A percentile compares a stretch with the other conserved stretches of the same genome.
Evolutionary conservation across 2,329 filamentous ascomycete genomes (phyloP).

Genomic region (Sporothrix globosa): DNA sequence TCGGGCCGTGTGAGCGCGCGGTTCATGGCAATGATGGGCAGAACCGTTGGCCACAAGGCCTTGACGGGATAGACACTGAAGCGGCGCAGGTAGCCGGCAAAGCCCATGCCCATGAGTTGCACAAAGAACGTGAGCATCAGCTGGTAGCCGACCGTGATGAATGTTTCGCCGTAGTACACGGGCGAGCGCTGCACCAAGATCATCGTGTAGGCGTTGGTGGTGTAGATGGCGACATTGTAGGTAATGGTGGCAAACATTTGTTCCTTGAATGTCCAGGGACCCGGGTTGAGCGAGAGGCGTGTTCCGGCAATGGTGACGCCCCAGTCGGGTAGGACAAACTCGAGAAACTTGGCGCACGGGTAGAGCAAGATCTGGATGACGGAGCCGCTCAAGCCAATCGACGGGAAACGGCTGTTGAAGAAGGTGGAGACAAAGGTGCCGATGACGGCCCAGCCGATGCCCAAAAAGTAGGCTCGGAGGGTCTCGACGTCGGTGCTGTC

Average conservation of each 20-base stretch:
- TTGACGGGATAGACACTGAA: slow-evolving; percentile 48
- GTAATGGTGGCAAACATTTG: slow-evolving; percentile 50
- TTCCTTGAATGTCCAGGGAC: slow-evolving; percentile 50
- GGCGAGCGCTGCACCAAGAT: slow-evolving; percentile 44
- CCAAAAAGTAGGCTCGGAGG: slow-evolving; percentile 49
- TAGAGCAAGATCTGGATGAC: slow-evolving; percentile 53
- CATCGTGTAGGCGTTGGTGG: slow-evolving; percentile 45
- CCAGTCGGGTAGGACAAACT: slow-evolving; percentile 50
- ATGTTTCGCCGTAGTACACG: slow-evolving; percentile 50
- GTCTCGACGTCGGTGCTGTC: slow-evolving; percentile 47
- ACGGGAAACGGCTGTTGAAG: slow-evolving; percentile 48
- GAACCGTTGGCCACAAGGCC: slow-evolving; percentile 49
- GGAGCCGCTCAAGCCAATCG: slow-evolving; percentile 43
- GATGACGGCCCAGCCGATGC: slow-evolving; percentile 47
- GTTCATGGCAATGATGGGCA: slow-evolving; percentile 47
- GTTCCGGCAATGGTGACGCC: slow-evolving; percentile 49
- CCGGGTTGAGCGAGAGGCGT: slow-evolving; percentile 48
- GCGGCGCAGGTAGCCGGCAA: slow-evolving; percentile 47
- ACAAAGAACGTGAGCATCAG: slow-evolving; percentile 48
- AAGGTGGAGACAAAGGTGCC: slow-evolving; percentile 49
- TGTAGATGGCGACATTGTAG: slow-evolving; percentile 45
- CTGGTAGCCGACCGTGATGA: slow-evolving; percentile 48
- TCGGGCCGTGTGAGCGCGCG: slow-evolving; percentile 43
- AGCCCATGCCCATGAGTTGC: slow-evolving; percentile 50
- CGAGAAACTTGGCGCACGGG: slow-evolving; percentile 52